phyloP scores from a whole-genome alignment of 352 stramenopile genomes.

The Phytophthora meadii region DNA sequence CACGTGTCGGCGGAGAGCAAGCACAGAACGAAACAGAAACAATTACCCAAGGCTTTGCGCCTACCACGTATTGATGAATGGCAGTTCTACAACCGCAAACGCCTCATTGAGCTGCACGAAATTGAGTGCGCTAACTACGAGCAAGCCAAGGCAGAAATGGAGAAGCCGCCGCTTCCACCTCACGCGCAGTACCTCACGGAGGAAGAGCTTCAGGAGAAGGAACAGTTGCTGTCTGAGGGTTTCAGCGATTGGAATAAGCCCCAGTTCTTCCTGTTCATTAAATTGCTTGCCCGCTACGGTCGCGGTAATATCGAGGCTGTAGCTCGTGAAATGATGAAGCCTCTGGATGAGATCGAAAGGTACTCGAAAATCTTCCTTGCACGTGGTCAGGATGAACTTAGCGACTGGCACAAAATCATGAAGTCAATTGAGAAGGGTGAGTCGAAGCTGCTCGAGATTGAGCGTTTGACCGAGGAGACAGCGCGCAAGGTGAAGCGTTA shows the following conservation, averaged over 20 bases:
- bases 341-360: conserved; percentile 73
- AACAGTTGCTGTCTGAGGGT: conserved; percentile 86
- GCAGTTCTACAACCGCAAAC: conserved; percentile 89
- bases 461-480: conserved; percentile 81
- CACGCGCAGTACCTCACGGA: conserved; percentile 83
- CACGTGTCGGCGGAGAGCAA: conserved; percentile 56
- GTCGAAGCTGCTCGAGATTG: conserved; percentile 88
- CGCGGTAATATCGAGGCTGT: conserved; percentile 79
- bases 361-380: conserved; percentile 76
- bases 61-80: conserved; percentile 89
- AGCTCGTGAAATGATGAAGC: conserved; percentile 85
- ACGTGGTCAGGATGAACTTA: conserved; percentile 75
- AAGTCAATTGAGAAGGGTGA: conserved; percentile 91
- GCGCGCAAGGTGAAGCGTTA: conserved; percentile 80
- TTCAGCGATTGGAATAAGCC: conserved; percentile 91
- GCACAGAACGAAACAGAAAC: conserved; percentile 73
- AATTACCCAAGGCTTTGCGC: conserved; percentile 79
- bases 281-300: conserved; percentile 81
- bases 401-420: conserved; percentile 85
- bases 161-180: conserved; percentile 77
- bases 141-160: conserved; percentile 72
- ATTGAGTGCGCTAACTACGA: conserved; percentile 86
- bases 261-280: conserved; percentile 89
- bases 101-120: conserved; percentile 82
- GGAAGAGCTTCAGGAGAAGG: conserved; percentile 93